These are phyloP conservation scores for Phytophthora pinifolia DNA, from an alignment of 352 stramenopile genomes.

Conservation along the genomic window DNA sequence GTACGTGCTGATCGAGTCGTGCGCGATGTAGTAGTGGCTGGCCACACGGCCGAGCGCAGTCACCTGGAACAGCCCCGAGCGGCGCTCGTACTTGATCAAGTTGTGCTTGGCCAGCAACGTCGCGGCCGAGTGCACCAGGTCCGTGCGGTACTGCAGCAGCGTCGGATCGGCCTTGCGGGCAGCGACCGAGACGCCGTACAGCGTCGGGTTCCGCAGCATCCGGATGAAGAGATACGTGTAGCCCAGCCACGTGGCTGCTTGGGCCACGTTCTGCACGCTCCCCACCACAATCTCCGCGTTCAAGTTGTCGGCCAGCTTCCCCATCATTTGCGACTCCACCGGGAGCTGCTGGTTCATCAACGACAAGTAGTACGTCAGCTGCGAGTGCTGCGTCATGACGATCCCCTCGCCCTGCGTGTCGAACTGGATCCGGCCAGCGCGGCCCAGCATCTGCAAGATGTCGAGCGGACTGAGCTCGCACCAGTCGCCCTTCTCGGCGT, in stretches of 20 bases:
- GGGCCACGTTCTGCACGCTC: conserved; percentile 92
- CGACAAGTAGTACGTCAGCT: conserved; percentile 99
- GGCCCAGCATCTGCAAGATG: conserved; percentile 99
- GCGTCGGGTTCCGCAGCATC: conserved; percentile 96
- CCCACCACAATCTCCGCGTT: conserved; percentile 99
- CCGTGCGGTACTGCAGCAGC: conserved; percentile 94
- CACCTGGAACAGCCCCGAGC: conserved; percentile 94
- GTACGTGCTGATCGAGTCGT: conserved; percentile 98
- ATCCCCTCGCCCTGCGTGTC: conserved; percentile 98
- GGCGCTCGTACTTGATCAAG: conserved; percentile 98
- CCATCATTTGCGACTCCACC: conserved; percentile 99
- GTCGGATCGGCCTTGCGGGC: conserved; percentile 91
- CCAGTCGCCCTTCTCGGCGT: conserved; percentile 97
- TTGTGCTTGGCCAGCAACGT: conserved; percentile 96
- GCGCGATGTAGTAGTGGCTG: conserved; percentile 99
- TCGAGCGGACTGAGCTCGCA: conserved; percentile 98
- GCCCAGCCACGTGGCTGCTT: conserved; percentile 98
- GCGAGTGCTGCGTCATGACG: conserved; percentile 98
- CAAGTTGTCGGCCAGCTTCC: conserved; percentile 95
- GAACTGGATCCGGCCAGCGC: conserved; percentile 98
- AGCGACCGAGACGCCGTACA: conserved; percentile 95
- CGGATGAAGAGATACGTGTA: conserved; percentile 99
- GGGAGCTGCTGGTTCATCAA: conserved; percentile 99
- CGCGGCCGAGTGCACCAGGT: conserved; percentile 97
- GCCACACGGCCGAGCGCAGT: conserved; percentile 98